Base-by-base conservation (phyloP, 805 yeast genomes). In the Teunomyces pallodes region DNA sequence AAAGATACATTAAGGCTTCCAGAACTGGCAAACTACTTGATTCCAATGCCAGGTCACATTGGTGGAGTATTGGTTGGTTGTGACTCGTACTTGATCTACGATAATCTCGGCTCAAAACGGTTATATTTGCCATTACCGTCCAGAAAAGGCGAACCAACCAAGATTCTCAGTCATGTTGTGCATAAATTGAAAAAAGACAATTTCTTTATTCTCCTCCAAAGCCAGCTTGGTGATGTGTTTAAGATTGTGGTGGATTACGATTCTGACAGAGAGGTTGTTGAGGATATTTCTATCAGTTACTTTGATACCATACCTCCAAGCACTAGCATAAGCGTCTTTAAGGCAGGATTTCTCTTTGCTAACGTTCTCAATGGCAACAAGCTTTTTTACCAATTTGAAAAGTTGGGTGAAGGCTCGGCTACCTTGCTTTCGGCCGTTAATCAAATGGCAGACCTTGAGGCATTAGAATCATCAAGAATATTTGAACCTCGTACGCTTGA, bases 281-380 rank as follows among this genome's bases (percentile, higher is more conserved):
- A 70, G 1, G 56, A 65, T 1, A 59, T 86, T 8, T 60, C 70
- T n/a, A 72, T 86, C 10, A 72, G 80, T 12, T 90, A 86, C 58
- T 91, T 92, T 64, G 97, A 88, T 59, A 77, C 96, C 0, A 74
- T 88, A 31, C 87, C 90, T 1, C 62, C 76, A 1, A 77, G 87
- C 24, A 70, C 73, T 16, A 61, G 76, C 4, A 56, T 92, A 9
- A 70, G 76, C 35, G 80, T 92, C 36, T 75, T 90, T 52, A 84
- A 79, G 53, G 77, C 87, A 5, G 99, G 98, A 0, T 86, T 82
- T 54, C 57, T 92, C 32, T 87, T 81, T 61, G 86, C 85, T 1
- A 83, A 84, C 51, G 69, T 82, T 7, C 84, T 84, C 48, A 64
- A 71, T 48, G 82, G 85, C 27, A 83, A 85, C 57, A 87, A 84